Evolutionary conservation across 2,329 filamentous ascomycete genomes (phyloP).

Genomic region (Pseudogymnoascus sp.): DNA sequence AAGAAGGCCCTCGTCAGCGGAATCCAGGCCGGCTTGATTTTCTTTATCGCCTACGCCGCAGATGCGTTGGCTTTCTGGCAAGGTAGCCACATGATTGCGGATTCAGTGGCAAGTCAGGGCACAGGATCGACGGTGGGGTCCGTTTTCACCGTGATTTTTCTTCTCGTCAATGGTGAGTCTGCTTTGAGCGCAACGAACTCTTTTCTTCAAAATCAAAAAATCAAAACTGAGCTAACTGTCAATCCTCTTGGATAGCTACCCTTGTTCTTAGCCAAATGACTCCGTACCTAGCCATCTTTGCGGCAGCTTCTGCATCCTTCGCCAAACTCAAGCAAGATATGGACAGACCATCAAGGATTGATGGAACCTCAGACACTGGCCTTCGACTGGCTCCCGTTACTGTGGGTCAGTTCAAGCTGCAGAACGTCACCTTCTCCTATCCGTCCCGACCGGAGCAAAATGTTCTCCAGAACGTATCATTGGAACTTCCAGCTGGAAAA

Average conservation of each 20-base stretch:
- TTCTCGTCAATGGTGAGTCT: constrained; percentile 36
- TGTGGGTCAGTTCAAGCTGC: constrained; percentile 3
- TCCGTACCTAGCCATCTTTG: constrained; percentile 43
- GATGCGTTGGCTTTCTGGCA: constrained; percentile 55
- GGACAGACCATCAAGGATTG: constrained; percentile 1
- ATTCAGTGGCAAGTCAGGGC: constrained; percentile 31
- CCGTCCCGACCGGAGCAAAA: constrained; percentile 45
- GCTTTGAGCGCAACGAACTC: not conserved
- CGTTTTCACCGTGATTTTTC: constrained; percentile 41
- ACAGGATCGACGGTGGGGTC: constrained; percentile 32
- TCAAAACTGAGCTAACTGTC: not conserved
- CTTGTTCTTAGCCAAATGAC: constrained; percentile 45
- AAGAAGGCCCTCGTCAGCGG: constrained; percentile 44
- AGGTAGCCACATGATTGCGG: constrained; percentile 40
- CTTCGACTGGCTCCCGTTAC: not conserved
- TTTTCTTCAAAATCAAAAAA: not conserved
- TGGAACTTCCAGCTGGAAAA: constrained; percentile 55
- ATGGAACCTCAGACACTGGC: not conserved
- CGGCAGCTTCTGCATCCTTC: constrained; percentile 18
- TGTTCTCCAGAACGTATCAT: constrained; percentile 58
- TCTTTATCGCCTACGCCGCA: constrained; percentile 51
- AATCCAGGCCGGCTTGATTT: constrained; percentile 44
- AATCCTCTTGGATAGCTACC: constrained; percentile 29
- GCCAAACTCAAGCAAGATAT: constrained; percentile 27
- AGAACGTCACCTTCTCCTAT: constrained; percentile 57